These are phyloP conservation scores for Taphrina pruni DNA, from an alignment of 1,139 yeast genomes.

Conservation along the genomic window DNA sequence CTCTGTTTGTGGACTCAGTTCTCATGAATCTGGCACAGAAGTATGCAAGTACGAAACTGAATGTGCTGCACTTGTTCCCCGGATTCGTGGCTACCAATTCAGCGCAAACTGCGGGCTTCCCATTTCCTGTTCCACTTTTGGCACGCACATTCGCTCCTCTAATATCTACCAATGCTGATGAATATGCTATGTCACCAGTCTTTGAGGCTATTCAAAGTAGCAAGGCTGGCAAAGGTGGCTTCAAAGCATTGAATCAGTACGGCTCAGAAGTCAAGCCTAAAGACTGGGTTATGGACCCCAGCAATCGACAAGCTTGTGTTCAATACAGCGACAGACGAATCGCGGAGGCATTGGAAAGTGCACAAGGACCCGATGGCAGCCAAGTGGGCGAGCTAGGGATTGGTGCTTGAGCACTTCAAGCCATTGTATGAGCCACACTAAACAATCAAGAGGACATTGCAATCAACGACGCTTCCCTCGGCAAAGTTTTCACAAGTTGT, in stretches of 20 bases:
- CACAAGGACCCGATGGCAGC: conserved; percentile 14
- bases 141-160: conserved; percentile 26
- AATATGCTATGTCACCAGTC: conserved; percentile 28
- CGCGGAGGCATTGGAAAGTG: conserved; percentile 13
- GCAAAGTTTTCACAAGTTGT: too few relatives aligned
- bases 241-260: conserved; percentile 21
- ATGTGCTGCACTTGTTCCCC: conserved; percentile 31
- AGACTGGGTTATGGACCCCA: conserved; percentile 20
- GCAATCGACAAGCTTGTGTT: conserved; percentile 11
- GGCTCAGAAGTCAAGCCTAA: conserved; percentile 24
- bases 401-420: background rate
- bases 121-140: conserved; percentile 18
- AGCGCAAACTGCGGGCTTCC: conserved; percentile 38
- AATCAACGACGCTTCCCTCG: too few relatives aligned
- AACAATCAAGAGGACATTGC: too few relatives aligned
- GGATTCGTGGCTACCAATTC: conserved; percentile 24
- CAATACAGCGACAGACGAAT: conserved; percentile 21
- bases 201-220: conserved; percentile 20
- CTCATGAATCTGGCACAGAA: conserved; percentile 28
- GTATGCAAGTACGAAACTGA: conserved; percentile 2
- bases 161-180: conserved; percentile 17
- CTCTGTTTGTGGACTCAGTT: conserved; percentile 35
- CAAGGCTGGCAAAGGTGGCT: background rate
- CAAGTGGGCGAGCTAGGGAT: conserved; percentile 23
- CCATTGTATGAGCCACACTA: too few relatives aligned